Evolutionary conservation across 768 basidiomycete species (phyloP).

Genomic region (Serendipita sp.): DNA sequence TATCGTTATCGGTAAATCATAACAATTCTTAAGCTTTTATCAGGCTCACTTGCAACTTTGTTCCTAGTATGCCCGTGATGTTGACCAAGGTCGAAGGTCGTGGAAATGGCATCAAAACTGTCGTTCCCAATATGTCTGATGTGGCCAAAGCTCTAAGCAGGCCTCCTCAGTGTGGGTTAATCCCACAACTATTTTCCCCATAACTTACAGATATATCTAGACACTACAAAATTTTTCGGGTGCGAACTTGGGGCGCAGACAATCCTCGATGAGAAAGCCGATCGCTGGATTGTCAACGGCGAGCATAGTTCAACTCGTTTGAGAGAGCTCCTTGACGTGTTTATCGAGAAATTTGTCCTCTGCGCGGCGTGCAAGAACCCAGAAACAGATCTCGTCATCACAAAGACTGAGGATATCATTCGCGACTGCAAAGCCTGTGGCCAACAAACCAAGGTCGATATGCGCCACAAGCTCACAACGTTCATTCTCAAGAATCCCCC

Average conservation of each 20-base stretch:
- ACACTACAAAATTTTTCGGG: constrained; percentile 98
- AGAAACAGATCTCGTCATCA: constrained; percentile 87
- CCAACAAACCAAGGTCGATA: constrained; percentile 77
- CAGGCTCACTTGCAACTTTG: background rate
- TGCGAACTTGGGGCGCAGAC: constrained; percentile 98
- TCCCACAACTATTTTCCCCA: background rate
- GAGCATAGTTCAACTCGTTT: constrained; percentile 83
- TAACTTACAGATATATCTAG: constrained; percentile 20
- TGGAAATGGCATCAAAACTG: constrained; percentile 99
- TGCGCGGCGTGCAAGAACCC: constrained; percentile 98
- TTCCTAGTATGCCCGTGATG: constrained; percentile 79
- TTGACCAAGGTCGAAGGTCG: constrained; percentile 96
- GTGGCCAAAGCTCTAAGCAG: constrained; percentile 89
- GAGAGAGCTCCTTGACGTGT: constrained; percentile 85
- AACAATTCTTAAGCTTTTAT: constrained; percentile 1
- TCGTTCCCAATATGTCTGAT: constrained; percentile 96
- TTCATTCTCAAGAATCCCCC: constrained; percentile 98
- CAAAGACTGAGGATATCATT: constrained; percentile 77
- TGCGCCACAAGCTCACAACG: constrained; percentile 91
- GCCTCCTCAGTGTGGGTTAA: constrained; percentile 52
- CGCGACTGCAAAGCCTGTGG: constrained; percentile 99
- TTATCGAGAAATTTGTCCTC: constrained; percentile 97
- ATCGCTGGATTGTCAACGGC: constrained; percentile 97
- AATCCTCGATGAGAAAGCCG: constrained; percentile 88
- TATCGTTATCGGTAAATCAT: constrained; percentile 71